Evolutionary conservation across 768 basidiomycete genomes (phyloP).

Genomic region (Termitomyces eurrhizus): DNA sequence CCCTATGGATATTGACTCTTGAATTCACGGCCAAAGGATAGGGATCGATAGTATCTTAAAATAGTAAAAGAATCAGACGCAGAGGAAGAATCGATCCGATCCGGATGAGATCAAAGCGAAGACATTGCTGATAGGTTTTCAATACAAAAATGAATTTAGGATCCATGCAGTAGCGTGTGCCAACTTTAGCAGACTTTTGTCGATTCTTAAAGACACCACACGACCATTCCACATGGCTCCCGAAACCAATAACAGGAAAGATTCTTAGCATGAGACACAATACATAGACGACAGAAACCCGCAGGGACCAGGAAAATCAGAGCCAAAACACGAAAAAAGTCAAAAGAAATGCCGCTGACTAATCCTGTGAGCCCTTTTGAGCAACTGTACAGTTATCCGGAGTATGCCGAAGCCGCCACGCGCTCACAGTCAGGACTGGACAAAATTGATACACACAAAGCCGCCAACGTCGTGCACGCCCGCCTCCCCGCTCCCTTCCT

Average conservation of each 20-base stretch:
- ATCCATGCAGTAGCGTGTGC: background rate
- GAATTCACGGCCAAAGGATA: background rate
- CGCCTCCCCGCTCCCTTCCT: slow-evolving; percentile 41
- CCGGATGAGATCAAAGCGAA: background rate
- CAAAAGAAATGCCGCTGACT: slow-evolving; percentile 18
- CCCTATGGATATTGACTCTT: background rate
- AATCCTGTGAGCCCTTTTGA: slow-evolving; percentile 15
- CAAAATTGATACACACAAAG: slow-evolving; percentile 42
- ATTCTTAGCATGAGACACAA: no score
- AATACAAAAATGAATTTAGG: background rate
- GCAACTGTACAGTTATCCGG: slow-evolving; percentile 42
- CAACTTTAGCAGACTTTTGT: background rate
- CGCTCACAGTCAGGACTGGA: slow-evolving; percentile 15
- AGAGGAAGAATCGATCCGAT: background rate
- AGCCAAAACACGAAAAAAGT: background rate
- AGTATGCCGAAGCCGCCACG: slow-evolving; percentile 34
- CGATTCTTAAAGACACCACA: background rate
- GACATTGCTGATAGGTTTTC: no score
- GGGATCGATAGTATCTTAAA: background rate
- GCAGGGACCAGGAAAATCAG: background rate
- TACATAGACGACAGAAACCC: no score
- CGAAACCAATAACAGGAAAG: background rate
- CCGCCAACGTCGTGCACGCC: slow-evolving; percentile 46
- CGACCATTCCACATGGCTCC: background rate
- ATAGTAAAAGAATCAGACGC: background rate